Conservation (phyloP, 306 rosid species). For the Prinsepia uniflora region DNA sequence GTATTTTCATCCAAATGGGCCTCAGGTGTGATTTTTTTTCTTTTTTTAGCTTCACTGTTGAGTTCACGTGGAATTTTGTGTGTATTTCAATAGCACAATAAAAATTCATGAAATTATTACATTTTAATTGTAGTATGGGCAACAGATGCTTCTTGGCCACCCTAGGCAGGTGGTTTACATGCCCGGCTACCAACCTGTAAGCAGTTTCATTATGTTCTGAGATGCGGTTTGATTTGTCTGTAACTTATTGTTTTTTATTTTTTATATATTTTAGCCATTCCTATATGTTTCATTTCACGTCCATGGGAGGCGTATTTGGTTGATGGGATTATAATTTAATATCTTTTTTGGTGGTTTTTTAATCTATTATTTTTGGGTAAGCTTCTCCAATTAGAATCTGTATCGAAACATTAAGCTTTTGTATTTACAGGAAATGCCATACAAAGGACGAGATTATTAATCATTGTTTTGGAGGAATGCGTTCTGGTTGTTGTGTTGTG, state of each 20-base stretch:
- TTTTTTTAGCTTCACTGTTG: constrained; percentile 14
- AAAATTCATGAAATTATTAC: constrained; percentile 17
- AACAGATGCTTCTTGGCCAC: constrained; percentile 63
- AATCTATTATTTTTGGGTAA: too few relatives aligned
- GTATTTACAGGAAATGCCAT: constrained; percentile 66
- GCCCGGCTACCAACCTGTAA: constrained; percentile 85
- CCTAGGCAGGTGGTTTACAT: constrained; percentile 75
- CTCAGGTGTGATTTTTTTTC: constrained; percentile 69
- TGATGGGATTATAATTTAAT: not conserved
- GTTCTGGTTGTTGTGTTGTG: constrained; percentile 16
- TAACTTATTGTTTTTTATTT: not conserved
- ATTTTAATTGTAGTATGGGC: constrained; percentile 74
- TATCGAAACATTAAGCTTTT: not conserved
- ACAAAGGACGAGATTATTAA: constrained; percentile 78
- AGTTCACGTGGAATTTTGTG: constrained; percentile 2
- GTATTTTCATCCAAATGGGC: constrained; percentile 82
- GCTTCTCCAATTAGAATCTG: too few relatives aligned
- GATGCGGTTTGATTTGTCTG: not conserved
- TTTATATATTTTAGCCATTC: not conserved
- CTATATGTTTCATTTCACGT: not conserved
- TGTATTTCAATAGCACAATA: not conserved
- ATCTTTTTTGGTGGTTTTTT: too few relatives aligned
- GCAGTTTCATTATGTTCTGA: constrained; percentile 26
- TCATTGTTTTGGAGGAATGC: constrained; percentile 21
- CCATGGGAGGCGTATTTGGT: not conserved